A percentile compares a stretch with the other conserved stretches of the same genome.
Conservation (phyloP, 257 asterid species). For the Hygrophila difformis region DNA sequence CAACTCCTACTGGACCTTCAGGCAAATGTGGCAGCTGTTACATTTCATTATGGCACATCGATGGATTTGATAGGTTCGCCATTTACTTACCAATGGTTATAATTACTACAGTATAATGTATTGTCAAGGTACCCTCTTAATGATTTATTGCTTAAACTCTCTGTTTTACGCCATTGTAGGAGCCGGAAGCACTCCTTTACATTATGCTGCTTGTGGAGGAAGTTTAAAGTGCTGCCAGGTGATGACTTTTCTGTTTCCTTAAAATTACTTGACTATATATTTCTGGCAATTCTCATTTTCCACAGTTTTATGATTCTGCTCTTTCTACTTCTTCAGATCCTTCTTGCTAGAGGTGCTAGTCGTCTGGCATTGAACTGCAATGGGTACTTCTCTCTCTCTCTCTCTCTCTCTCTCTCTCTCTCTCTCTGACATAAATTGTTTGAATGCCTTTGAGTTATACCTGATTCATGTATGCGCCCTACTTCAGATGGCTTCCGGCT, state of each 20-base stretch:
- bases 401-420: neutral
- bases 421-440: conserved; percentile 1
- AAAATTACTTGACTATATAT: too few species aligned
- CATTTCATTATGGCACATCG: conserved; percentile 91
- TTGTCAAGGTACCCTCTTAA: conserved; percentile 1
- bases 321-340: conserved; percentile 41
- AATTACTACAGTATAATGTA: too few species aligned
- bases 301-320: neutral
- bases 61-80: conserved; percentile 88
- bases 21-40: conserved; percentile 70
- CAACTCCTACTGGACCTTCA: conserved; percentile 93
- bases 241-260: conserved; percentile 19
- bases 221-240: conserved; percentile 97
- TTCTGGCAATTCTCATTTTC: neutral
- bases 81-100: conserved; percentile 5
- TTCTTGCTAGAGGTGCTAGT: conserved; percentile 82
- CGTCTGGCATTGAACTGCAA: conserved; percentile 91
- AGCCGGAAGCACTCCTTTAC: conserved; percentile 97
- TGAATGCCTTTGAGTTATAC: neutral
- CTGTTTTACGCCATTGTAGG: conserved; percentile 38
- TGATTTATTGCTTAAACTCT: too few species aligned
- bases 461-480: conserved; percentile 6
- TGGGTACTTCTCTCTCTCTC: conserved; percentile 40
- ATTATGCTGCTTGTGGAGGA: conserved; percentile 99
- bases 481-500: conserved; percentile 90